phyloP scores from a whole-genome alignment of 2,329 filamentous ascomycete species.

The Aspergillus pseudotamarii region DNA sequence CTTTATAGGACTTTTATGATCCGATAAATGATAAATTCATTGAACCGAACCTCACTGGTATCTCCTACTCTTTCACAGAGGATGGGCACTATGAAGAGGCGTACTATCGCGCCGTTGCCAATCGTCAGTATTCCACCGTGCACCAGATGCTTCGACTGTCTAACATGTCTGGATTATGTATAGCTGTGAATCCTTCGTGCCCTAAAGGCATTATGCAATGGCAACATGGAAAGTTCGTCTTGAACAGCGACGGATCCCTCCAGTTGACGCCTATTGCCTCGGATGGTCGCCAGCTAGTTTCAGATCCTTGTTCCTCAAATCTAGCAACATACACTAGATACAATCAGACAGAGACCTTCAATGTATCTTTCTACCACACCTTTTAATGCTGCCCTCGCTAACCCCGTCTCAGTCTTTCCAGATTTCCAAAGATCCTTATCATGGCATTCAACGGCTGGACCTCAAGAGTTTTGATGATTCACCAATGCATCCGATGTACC shows the following conservation, averaged over 20 bases:
- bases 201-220: slow-evolving; percentile 70
- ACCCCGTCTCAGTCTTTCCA: slow-evolving; percentile 39
- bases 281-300: slow-evolving; percentile 69
- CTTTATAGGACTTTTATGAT: slow-evolving; percentile 67
- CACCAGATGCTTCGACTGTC: background rate
- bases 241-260: slow-evolving; percentile 61
- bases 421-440: slow-evolving; percentile 60
- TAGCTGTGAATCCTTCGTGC: slow-evolving; percentile 63
- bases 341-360: slow-evolving; percentile 65
- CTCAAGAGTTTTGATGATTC: slow-evolving; percentile 66
- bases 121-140: slow-evolving; percentile 56
- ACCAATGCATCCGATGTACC: slow-evolving; percentile 69
- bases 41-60: slow-evolving; percentile 68
- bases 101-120: slow-evolving; percentile 69
- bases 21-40: slow-evolving; percentile 66
- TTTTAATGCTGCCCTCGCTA: slow-evolving; percentile 2
- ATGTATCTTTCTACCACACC: slow-evolving; percentile 47
- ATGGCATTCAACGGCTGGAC: slow-evolving; percentile 64
- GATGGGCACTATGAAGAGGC: slow-evolving; percentile 71
- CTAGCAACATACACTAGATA: slow-evolving; percentile 65
- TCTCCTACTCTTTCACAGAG: slow-evolving; percentile 72
- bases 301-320: slow-evolving; percentile 63
- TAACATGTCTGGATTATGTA: slow-evolving; percentile 12
- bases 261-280: slow-evolving; percentile 62
- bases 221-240: slow-evolving; percentile 68